A percentile compares a stretch with the other conserved stretches of the same genome.
Evolutionary conservation across 108 stramenopile genomes (phyloP).

Genomic region (Parietichytrium sp.): DNA sequence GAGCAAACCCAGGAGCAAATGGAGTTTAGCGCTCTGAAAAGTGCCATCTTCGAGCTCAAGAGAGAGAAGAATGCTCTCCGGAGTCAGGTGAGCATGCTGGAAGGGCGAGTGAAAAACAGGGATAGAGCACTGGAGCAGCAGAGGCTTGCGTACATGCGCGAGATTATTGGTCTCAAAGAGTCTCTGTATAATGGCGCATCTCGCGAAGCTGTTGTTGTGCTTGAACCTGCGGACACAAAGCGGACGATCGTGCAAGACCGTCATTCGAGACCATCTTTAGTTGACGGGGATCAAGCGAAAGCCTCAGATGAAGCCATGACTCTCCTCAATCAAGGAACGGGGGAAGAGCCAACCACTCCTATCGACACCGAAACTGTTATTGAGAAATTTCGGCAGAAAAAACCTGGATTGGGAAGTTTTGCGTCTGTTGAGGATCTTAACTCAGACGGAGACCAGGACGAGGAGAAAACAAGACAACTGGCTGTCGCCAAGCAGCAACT

Average conservation of each 20-base stretch:
- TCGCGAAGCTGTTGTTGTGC: not conserved
- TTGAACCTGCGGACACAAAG: not conserved
- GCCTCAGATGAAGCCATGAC: no score
- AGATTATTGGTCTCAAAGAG: slow-evolving; percentile 35
- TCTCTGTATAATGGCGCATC: not conserved
- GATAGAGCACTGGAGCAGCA: not conserved
- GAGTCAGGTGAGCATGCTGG: not conserved
- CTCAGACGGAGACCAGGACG: no score
- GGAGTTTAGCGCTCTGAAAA: not conserved
- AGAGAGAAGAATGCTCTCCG: not conserved
- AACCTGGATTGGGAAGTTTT: slow-evolving; percentile 28
- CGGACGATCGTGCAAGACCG: not conserved
- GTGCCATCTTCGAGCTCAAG: not conserved
- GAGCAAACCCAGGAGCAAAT: not conserved
- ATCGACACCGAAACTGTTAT: not conserved
- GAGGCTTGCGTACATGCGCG: not conserved
- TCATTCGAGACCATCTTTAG: no score
- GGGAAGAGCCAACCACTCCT: no score
- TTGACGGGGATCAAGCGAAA: no score
- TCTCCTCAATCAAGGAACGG: no score
- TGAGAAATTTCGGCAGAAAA: not conserved
- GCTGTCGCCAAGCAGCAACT: no score
- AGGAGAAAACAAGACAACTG: no score
- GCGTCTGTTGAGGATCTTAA: no score
- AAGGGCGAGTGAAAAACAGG: not conserved